Conservation (phyloP, 495 filamentous ascomycete species). For the Hypomontagnella monticulosa region DNA sequence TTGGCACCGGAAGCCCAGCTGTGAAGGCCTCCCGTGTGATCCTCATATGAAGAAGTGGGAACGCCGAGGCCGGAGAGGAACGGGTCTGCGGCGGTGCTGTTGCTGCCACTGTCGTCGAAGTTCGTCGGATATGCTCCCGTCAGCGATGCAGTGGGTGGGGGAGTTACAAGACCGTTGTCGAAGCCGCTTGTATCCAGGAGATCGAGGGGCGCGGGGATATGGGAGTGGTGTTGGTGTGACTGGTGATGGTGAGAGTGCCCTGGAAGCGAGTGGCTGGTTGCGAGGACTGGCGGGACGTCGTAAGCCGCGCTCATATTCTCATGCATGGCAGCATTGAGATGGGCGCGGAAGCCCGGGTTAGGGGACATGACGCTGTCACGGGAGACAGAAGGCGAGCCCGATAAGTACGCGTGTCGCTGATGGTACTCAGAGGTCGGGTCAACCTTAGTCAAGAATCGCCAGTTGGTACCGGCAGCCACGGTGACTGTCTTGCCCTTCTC, state of each 20-base stretch:
- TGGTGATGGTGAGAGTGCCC: slow-evolving; percentile 18
- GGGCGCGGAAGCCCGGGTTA: slow-evolving; percentile 52
- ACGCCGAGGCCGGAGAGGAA: slow-evolving; percentile 44
- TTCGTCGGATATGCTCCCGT: slow-evolving; percentile 45
- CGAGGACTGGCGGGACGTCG: slow-evolving; percentile 27
- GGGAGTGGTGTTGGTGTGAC: slow-evolving; percentile 22
- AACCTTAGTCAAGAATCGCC: slow-evolving; percentile 59
- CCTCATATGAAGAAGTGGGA: slow-evolving; percentile 27
- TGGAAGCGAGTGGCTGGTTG: slow-evolving; percentile 18
- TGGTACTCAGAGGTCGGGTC: slow-evolving; percentile 58
- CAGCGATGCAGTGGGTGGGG: slow-evolving; percentile 47
- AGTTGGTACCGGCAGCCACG: slow-evolving; percentile 49
- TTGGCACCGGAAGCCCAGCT: slow-evolving; percentile 22
- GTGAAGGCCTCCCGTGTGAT: neutral
- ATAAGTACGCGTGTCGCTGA: slow-evolving; percentile 53
- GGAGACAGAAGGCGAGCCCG: slow-evolving; percentile 35
- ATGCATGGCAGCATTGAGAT: slow-evolving; percentile 54
- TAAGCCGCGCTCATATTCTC: slow-evolving; percentile 57
- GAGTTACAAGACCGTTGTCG: slow-evolving; percentile 50
- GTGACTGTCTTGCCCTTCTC: slow-evolving; percentile 45
- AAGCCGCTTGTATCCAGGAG: slow-evolving; percentile 44
- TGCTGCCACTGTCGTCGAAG: slow-evolving; percentile 29
- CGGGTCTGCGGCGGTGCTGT: slow-evolving; percentile 11
- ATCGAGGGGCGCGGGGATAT: slow-evolving; percentile 38
- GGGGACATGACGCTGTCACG: slow-evolving; percentile 57